Evolutionary conservation across 179 eudicot species (phyloP), one percentile per base, ranked within the genome.

Genomic region (Silene noctiflora): DNA sequence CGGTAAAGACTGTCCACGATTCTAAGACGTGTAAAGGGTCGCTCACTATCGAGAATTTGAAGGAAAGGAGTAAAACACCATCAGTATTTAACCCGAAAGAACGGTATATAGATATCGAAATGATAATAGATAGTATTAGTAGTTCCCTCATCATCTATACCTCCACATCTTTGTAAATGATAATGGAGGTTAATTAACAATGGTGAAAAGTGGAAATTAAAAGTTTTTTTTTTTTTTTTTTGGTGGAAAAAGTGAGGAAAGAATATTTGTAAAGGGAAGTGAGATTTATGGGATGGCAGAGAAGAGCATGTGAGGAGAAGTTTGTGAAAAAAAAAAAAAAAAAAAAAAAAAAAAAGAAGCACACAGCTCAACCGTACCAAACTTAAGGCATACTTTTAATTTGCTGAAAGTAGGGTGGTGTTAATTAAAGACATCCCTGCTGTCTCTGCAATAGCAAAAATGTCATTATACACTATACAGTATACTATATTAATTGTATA

Each of bases 61-160:
- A 89, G 1, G 97, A 84, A 25, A 94, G 90, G 35, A 94, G 83
- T 9, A 94, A 73, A 29, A 83, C 63, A 7, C 98, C 98, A 75
- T 94, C 98, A 0, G 65, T 67, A 60, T 76, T 86, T 6, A 93
- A 87, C 58, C 58, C 42, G 14, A 46, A 67, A 51, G 61, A 61
- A 5, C 0, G 11, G 48, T 24, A 19, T 17, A 17, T 3, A 48
- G 12, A 13, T 44, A 67, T 17, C 31, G 11, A 0, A n/a, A 66
- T 4, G n/a, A 84, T 35, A 35, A 35, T 48, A 64, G 68, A 21
- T 21, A 13, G 4, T 51, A 63, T 33, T 21, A 70, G 56, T 17
- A 31, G 6, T 68, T 16, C 14, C 64, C 53, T 67, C 74, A 67
- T 73, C 72, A 19, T 74, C 74, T 61, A 24, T 64, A 27, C 35